Evolutionary conservation across 1,284 basidiomycete genomes (phyloP).

Genomic region (Cryptococcus wingfieldii): DNA sequence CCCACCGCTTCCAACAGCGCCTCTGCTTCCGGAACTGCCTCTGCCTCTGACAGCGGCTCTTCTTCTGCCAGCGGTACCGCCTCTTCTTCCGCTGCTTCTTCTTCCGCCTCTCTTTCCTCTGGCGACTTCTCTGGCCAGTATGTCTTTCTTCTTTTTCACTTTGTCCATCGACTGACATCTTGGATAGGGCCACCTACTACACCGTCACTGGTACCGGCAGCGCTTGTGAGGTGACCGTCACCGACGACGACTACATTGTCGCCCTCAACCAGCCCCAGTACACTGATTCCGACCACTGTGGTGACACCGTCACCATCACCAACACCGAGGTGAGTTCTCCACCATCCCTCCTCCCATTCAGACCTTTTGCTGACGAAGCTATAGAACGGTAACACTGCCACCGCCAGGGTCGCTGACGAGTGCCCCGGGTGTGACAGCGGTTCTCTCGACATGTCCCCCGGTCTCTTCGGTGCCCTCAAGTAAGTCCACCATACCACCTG

Average conservation of each 20-base stretch:
- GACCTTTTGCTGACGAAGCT: background rate
- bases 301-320: slow-evolving; percentile 59
- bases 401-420: slow-evolving; percentile 58
- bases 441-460: slow-evolving; percentile 51
- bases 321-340: slow-evolving; percentile 48
- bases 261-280: slow-evolving; percentile 31
- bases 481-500: too few species aligned
- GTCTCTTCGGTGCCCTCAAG: slow-evolving; percentile 46
- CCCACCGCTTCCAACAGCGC: too few species aligned
- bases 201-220: slow-evolving; percentile 33
- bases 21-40: too few species aligned
- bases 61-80: slow-evolving; percentile 14
- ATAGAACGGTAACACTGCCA: slow-evolving; percentile 56
- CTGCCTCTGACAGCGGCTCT: slow-evolving; percentile 5
- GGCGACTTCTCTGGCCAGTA: slow-evolving; percentile 17
- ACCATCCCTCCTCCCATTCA: background rate
- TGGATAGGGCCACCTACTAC: slow-evolving; percentile 32
- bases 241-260: slow-evolving; percentile 33
- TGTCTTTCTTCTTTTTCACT: background rate
- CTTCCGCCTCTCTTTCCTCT: too few species aligned
- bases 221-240: slow-evolving; percentile 32
- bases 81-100: too few species aligned
- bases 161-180: background rate
- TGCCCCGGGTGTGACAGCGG: slow-evolving; percentile 51
- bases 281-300: slow-evolving; percentile 53